These are phyloP conservation scores for Echinochloa phyllopogon DNA, from an alignment of 176 grass and related monocot genomes.

Conservation along the genomic window DNA sequence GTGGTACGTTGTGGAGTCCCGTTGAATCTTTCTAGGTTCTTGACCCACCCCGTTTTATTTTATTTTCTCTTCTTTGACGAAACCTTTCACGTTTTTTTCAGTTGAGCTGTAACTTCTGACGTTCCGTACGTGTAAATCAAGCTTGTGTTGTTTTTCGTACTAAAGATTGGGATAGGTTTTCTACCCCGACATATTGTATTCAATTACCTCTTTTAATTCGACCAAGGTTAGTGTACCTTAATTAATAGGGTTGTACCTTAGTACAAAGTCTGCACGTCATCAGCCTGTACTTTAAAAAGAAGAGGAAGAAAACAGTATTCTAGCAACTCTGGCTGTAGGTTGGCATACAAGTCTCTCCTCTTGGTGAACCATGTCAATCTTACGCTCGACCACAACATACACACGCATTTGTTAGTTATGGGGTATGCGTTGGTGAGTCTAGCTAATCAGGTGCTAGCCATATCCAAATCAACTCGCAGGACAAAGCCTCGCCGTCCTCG, in stretches of 20 bases:
- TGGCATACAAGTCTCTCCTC: conserved; percentile 39
- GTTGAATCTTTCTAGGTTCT: background rate
- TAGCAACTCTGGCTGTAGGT: conserved; percentile 1
- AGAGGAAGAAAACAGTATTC: background rate
- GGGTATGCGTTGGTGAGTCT: conserved; percentile 6
- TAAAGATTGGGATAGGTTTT: background rate
- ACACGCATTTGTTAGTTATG: conserved; percentile 16
- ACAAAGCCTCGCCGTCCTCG: conserved; percentile 26
- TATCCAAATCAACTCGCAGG: conserved; percentile 14
- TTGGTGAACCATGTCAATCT: conserved; percentile 31
- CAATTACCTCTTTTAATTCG: background rate
- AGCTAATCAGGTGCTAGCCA: conserved; percentile 4
- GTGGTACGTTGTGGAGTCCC: background rate
- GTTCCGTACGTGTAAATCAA: background rate
- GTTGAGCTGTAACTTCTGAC: conserved; percentile 4
- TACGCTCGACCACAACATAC: conserved; percentile 14
- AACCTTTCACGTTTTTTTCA: conserved; percentile 18
- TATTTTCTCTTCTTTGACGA: background rate
- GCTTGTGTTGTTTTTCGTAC: background rate
- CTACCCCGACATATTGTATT: background rate
- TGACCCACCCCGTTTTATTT: background rate
- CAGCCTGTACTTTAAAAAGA: background rate
- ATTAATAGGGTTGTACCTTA: background rate
- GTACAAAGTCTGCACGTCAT: background rate
- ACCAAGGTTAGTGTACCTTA: background rate